These are phyloP conservation scores for Escallonia herrerae DNA, from an alignment of 129 eudicot species.

Conservation along the genomic window DNA sequence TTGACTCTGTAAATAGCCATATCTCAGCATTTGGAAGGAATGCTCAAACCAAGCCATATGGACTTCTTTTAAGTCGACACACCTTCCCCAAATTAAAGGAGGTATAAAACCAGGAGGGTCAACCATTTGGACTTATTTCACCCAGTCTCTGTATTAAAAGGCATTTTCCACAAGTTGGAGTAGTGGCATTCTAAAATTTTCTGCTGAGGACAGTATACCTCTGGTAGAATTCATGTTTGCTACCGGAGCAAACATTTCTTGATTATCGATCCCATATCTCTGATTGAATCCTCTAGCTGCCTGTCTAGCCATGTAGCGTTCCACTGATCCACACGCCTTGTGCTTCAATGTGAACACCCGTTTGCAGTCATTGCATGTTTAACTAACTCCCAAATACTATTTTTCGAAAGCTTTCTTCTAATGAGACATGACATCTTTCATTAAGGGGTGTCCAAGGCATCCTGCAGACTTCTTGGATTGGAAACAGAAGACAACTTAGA, in stretches of 20 bases:
- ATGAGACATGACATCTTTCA: neutral
- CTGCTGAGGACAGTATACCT: neutral
- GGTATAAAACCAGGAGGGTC: neutral
- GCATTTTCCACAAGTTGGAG: neutral
- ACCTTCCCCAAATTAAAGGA: too few species aligned
- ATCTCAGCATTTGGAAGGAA: too few species aligned
- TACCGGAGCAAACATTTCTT: neutral
- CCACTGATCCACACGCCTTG: neutral
- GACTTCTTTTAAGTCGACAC: too few species aligned
- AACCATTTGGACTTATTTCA: neutral
- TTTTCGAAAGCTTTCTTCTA: neutral
- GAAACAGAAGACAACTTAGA: neutral
- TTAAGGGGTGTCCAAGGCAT: neutral
- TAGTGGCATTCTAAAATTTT: neutral
- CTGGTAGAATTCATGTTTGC: neutral
- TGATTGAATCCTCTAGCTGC: neutral
- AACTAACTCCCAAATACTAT: neutral
- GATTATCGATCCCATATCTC: neutral
- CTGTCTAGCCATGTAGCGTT: neutral
- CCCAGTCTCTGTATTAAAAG: neutral
- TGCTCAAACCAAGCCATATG: too few species aligned
- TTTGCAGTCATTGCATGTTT: neutral
- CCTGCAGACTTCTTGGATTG: neutral
- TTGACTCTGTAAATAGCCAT: too few species aligned
- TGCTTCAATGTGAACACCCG: neutral